Evolutionary conservation across 495 filamentous ascomycete genomes (phyloP), one percentile per base, ranked within the genome.

Genomic region (Sabuloglossum arenarium): DNA sequence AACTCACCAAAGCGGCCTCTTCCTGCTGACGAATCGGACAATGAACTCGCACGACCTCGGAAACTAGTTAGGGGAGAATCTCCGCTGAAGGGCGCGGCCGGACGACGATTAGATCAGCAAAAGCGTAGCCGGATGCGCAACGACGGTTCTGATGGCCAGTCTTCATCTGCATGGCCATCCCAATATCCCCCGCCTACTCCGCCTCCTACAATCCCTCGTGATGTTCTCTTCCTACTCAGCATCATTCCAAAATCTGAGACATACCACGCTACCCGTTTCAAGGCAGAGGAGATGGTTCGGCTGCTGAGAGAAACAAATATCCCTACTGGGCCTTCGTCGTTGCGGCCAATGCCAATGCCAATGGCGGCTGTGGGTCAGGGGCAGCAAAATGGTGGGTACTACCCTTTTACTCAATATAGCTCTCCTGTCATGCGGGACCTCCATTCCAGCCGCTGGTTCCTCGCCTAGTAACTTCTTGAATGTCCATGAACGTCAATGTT

Each of bases 1-100:
- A 79, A 80, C 56, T 89, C 85, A 6, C 88, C 88, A 0, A 94
- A 94, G 63, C 74, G 87, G 11, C 75, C 85, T 0, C 74, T 82
- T 32, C 77, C 75, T 9, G 57, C 67, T 8, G 86, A 91, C 49
- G 86, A 88, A 27, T 77, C 75, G 25, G 87, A 90, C 34, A 73
- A 70, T 58, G 86, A 90, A 45, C 61, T 62, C 27, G 69, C 58
- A 42, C 82, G 80, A 14, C 87, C 88, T 3, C 81, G 88, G 46
- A 97, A 97, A 64, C 69, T 90, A 53, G 71, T 74, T 51, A 81
- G 91, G 23, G 86, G 80, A 24, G 88, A 84, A 50, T 94, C 86
- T 16, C 90, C 93, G 0, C 72, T 97, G 27, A 95, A 91, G 66
- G 85, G 83, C 11, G 81, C 81, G 1, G 86, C 89, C 21, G 83